Base-by-base conservation (phyloP, 2,329 filamentous ascomycete genomes). In the Aspergillus uvarum region DNA sequence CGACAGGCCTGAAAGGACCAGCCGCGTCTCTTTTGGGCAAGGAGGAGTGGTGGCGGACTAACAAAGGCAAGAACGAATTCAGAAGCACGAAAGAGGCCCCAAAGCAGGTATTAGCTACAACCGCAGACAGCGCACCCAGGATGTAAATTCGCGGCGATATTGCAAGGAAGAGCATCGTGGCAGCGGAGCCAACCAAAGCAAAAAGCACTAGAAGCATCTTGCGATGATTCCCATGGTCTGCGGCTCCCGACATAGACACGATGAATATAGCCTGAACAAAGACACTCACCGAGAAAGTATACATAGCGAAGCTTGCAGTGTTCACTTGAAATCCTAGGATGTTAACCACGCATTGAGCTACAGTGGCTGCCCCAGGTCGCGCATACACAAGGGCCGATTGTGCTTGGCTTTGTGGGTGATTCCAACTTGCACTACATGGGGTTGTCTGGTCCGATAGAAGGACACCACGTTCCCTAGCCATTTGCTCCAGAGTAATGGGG, bases 281-380 rank as follows among this genome's bases (percentile, higher is more conserved):
- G 1, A 99, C 95, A 73, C 91, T 96, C 70, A 96, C 81, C 59
- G 92, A 96, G 77, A 99, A 99, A 2, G 92, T 97, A 78, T 98
- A 98, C 92, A 98, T 96, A 73, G 92, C 94, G 75, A 98, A 97
- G 75, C 91, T 96, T 38, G 94, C 93, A 0, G 94, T 97, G 76
- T 98, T 98, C 78, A 99, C 89, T 70, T 96, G 89, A 61, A 90
- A 76, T 5, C 94, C 94, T 24, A 96, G 79, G 5, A 98, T 81
- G 64, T 89, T 86, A 60, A 98, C 87, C 61, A 98, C 81, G 72
- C 95, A 99, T 73, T 96, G 91, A 52, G 82, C 83, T 47, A 66
- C 81, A 64, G 67, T 74, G 68, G 67, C 65, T 48, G 55, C 57
- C 8, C 38, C 56, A 35, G 65, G 61, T 24, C 55, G 61, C 8